A percentile compares a stretch with the other conserved stretches of the same genome.
Evolutionary conservation across 164 flowering plant species (phyloP).

Genomic region (Houttuynia cordata): DNA sequence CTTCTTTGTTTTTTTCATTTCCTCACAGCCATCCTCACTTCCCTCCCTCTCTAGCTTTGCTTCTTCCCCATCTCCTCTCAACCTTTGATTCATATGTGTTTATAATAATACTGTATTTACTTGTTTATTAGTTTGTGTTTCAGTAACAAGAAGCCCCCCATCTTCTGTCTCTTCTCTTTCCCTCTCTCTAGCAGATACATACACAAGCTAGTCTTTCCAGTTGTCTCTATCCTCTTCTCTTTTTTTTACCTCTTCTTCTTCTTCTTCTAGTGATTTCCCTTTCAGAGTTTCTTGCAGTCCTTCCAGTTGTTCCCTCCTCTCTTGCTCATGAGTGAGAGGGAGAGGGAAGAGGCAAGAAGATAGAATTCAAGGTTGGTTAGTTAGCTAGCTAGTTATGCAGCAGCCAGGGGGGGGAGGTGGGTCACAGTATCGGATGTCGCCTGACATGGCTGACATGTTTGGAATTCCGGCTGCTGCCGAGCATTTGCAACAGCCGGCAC

Average conservation of each 20-base stretch:
- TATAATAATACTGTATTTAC: background rate
- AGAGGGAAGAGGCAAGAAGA: background rate
- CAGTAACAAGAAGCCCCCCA: background rate
- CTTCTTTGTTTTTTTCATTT: slow-evolving; percentile 19
- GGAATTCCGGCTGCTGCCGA: slow-evolving; percentile 5
- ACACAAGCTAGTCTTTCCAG: too few species aligned
- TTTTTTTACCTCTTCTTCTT: too few species aligned
- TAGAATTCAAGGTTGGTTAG: background rate
- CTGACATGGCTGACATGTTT: slow-evolving; percentile 24
- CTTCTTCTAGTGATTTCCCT: slow-evolving; percentile 11
- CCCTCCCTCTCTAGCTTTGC: slow-evolving; percentile 5
- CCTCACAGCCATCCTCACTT: slow-evolving; percentile 1
- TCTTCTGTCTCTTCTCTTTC: slow-evolving; percentile 11
- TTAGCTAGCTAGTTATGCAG: slow-evolving; percentile 20
- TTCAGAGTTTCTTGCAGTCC: slow-evolving; percentile 2
- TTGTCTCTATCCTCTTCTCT: slow-evolving; percentile 20
- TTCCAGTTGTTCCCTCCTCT: slow-evolving; percentile 2
- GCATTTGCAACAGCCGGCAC: slow-evolving; percentile 4
- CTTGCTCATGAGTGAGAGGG: slow-evolving; percentile 7
- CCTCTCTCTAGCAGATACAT: too few species aligned
- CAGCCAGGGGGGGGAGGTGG: slow-evolving; percentile 23
- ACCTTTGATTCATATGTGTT: background rate
- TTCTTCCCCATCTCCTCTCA: background rate
- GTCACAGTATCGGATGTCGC: slow-evolving; percentile 28
- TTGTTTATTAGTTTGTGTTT: background rate